phyloP scores from a whole-genome alignment of 140 eudicot genomes.

The Oenanthe javanica region DNA sequence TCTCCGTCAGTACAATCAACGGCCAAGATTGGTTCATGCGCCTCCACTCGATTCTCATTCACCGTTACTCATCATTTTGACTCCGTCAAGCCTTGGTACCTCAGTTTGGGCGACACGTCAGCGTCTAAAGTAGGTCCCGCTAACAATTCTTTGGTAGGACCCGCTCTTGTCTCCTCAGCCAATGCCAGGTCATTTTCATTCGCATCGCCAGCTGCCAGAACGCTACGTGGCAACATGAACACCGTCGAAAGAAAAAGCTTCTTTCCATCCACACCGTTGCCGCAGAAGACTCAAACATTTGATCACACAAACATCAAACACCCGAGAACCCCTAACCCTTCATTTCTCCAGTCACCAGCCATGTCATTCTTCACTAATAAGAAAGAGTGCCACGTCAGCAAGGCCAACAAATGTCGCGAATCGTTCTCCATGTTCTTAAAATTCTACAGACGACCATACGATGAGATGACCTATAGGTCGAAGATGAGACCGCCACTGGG shows the following conservation, averaged over 20 bases:
- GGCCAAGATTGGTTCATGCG: constrained; percentile 58
- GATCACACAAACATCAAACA: constrained; percentile 53
- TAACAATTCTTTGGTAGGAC: constrained; percentile 41
- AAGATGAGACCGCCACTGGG: constrained; percentile 98
- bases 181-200: constrained; percentile 78
- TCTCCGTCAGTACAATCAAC: constrained; percentile 48
- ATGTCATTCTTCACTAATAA: constrained; percentile 36
- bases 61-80: constrained; percentile 74
- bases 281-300: constrained; percentile 63
- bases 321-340: constrained; percentile 82
- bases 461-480: constrained; percentile 87
- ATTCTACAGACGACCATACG: constrained; percentile 82
- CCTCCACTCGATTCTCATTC: constrained; percentile 93
- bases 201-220: constrained; percentile 70
- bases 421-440: constrained; percentile 55
- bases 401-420: constrained; percentile 53
- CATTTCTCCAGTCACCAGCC: constrained; percentile 85
- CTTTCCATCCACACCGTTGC: constrained; percentile 87
- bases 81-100: constrained; percentile 97
- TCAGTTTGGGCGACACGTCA: constrained; percentile 60
- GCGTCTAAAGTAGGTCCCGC: constrained; percentile 76
- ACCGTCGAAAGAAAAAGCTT: constrained; percentile 42
- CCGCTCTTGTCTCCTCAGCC: constrained; percentile 15
- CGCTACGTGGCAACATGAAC: constrained; percentile 31
- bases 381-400: constrained; percentile 55